Percentiles rank a stretch among this genome's conserved stretches.
Evolutionary conservation across 345 rosid species (phyloP).

Genomic region (Carallia brachiata): DNA sequence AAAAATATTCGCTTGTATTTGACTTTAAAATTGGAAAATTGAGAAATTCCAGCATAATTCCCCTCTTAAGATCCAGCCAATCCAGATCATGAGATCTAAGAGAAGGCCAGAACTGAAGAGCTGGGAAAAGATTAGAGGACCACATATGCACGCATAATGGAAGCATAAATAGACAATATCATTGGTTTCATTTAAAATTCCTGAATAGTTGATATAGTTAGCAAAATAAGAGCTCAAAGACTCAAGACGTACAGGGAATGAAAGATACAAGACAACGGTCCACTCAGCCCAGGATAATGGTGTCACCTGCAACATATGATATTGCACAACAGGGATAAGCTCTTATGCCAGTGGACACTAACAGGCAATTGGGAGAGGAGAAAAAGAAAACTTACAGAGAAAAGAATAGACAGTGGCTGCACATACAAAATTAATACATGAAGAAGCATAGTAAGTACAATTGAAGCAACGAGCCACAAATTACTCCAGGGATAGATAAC

Average conservation of each 20-base stretch:
- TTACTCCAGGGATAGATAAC: slow-evolving; percentile 98
- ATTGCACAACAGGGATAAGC: slow-evolving; percentile 21
- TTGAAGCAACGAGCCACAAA: slow-evolving; percentile 93
- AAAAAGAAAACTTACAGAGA: slow-evolving; percentile 69
- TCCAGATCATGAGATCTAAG: background rate
- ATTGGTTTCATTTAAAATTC: background rate
- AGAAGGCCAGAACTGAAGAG: background rate
- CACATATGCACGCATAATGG: background rate
- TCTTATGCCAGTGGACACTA: slow-evolving; percentile 7
- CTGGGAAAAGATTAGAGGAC: background rate
- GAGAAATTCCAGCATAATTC: too few relatives aligned
- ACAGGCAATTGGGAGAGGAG: slow-evolving; percentile 7
- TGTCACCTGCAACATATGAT: slow-evolving; percentile 61
- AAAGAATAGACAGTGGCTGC: slow-evolving; percentile 80
- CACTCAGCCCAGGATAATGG: slow-evolving; percentile 95
- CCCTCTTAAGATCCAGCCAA: too few relatives aligned
- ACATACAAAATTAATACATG: slow-evolving; percentile 81
- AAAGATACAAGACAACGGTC: slow-evolving; percentile 79
- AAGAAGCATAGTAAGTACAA: slow-evolving; percentile 84
- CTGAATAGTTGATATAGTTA: background rate
- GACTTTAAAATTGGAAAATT: too few relatives aligned
- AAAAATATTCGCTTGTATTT: too few relatives aligned
- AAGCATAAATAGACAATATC: background rate
- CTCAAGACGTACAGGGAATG: slow-evolving; percentile 78
- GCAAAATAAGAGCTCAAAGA: background rate